Base-by-base conservation (phyloP, 176 grass and related monocot genomes). In the Leersia perrieri region DNA sequence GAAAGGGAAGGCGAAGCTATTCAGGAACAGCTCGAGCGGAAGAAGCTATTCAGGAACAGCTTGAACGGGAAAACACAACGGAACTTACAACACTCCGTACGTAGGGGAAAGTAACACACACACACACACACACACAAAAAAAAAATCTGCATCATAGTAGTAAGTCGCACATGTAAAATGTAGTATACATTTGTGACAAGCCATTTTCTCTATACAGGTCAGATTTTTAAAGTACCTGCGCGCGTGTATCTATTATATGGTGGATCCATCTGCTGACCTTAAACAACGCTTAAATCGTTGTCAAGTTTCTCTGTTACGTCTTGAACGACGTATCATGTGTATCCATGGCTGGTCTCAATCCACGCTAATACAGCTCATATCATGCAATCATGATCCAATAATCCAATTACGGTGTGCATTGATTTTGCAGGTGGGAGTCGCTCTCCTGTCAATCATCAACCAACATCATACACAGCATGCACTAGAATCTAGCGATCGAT, bases 401-500 rank as follows among this genome's bases (percentile, higher is more conserved):
- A 11, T 60, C 9, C 60, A 66, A 68, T 80, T 58, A 88, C 28
- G 61, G 36, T 11, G 60, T 1, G 47, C 74, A 74, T 66, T 88
- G 25, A 83, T 83, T 73, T 67, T 49, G 2, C 13, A 26, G 63
- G 18, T 70, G 26, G 68, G 31, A 45, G 76, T 45, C 39, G 76
- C 51, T 63, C 47, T 62, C 39, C n/a, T 12, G 74, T 88, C 81
- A 51, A 62, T 49, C 80, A 49, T 61, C 47, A 26, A 69, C 72
- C 30, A 27, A 15, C 16, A 31, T 69, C 66, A 15, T n/a, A n/a
- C 31, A 22, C 47, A 53, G 49, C 49, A 20, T 20, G 13, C 16
- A 41, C 32, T 30, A 35, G 20, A 49, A 49, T 20, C 45, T n/a
- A 55, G 15, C 4, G 47, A 51, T 51, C 42, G 42, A 47, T 47